Percentiles rank a stretch among this genome's conserved stretches.
These are phyloP conservation scores for Eimeria zaria DNA, from an alignment of 169 alveolate species.

Conservation along the genomic window DNA sequence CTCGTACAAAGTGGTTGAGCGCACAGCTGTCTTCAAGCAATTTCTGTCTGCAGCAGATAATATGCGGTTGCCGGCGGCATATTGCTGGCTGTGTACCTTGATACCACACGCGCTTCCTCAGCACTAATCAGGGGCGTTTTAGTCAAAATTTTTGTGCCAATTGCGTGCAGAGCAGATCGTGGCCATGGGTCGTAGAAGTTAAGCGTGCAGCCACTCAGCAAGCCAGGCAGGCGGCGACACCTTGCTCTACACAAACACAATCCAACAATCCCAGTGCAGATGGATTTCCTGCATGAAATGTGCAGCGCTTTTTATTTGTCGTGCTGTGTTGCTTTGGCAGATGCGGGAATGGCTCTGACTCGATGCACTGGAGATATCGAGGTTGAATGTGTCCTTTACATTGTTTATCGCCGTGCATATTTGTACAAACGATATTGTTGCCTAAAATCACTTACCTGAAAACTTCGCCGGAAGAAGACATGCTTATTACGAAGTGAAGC, in stretches of 20 bases:
- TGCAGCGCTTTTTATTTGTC: background rate
- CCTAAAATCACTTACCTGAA: slow-evolving; percentile 83
- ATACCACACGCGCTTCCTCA: slow-evolving; percentile 52
- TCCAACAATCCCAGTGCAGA: background rate
- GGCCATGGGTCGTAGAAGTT: slow-evolving; percentile 96
- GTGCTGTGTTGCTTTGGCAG: background rate
- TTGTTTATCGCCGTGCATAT: background rate
- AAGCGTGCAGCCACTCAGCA: slow-evolving; percentile 57
- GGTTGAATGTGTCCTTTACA: background rate
- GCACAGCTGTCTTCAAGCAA: background rate
- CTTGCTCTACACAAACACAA: slow-evolving; percentile 23
- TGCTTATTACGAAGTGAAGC: slow-evolving; percentile 52
- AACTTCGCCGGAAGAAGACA: slow-evolving; percentile 64
- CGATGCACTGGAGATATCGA: background rate
- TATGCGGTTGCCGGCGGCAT: background rate
- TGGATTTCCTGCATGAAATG: background rate
- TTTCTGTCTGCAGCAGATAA: background rate
- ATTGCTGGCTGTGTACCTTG: background rate
- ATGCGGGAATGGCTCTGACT: background rate
- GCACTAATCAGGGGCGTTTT: slow-evolving; percentile 16
- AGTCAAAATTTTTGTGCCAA: slow-evolving; percentile 28
- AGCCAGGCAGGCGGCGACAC: slow-evolving; percentile 76
- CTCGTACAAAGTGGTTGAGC: background rate
- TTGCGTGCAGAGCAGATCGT: slow-evolving; percentile 92
- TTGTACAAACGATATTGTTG: background rate